Conservation (phyloP, 305 asterid species). For the Rubia balearica region DNA sequence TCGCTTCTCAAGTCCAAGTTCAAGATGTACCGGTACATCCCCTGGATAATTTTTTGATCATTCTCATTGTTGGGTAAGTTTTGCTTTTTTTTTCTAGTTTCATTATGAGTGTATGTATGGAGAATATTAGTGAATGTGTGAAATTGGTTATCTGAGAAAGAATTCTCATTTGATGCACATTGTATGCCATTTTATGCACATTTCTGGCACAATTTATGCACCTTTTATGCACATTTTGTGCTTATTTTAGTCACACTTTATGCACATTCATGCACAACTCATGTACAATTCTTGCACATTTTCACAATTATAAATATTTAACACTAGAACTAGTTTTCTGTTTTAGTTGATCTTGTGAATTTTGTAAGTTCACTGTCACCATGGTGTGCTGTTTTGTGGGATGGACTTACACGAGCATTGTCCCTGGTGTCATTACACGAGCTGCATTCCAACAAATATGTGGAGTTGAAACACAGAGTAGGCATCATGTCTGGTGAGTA, state of each 20-base stretch:
- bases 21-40: slow-evolving; percentile 37
- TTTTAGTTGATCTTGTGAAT: background rate
- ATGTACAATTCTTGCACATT: background rate
- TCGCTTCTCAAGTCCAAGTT: slow-evolving; percentile 27
- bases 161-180: background rate
- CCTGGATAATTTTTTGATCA: slow-evolving; percentile 33
- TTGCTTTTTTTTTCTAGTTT: background rate
- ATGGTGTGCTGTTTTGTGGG: slow-evolving; percentile 39
- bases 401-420: slow-evolving; percentile 39
- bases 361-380: slow-evolving; percentile 27
- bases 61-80: slow-evolving; percentile 42
- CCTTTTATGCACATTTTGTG: background rate
- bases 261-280: background rate
- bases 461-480: slow-evolving; percentile 41
- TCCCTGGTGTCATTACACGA: slow-evolving; percentile 47
- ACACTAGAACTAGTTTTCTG: background rate
- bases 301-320: background rate
- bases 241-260: background rate
- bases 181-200: no score
- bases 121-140: background rate
- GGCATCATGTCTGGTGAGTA: slow-evolving; percentile 35
- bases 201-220: background rate
- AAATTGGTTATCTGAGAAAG: background rate
- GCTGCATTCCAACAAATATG: slow-evolving; percentile 38
- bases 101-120: background rate